Evolutionary conservation across 1,284 basidiomycete genomes (phyloP).

Genomic region (Pseudozyma pruni): DNA sequence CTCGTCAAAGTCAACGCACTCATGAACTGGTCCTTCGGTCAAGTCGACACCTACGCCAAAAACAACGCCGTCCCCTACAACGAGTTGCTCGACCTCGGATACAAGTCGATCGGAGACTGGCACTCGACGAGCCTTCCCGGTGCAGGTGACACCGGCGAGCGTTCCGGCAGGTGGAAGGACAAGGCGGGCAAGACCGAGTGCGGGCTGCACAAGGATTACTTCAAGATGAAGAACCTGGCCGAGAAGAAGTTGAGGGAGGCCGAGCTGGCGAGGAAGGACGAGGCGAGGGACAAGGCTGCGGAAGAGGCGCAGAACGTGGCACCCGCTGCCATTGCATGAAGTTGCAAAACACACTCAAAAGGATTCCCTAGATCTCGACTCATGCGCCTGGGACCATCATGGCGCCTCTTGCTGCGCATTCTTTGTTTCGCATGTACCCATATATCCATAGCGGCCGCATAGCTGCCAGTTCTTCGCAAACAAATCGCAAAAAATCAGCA

Average conservation of each 20-base stretch:
- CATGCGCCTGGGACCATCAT: neutral
- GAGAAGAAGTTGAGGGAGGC: slow-evolving; percentile 63
- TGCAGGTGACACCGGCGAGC: slow-evolving; percentile 74
- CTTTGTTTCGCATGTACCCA: slow-evolving; percentile 30
- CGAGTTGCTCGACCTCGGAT: slow-evolving; percentile 86
- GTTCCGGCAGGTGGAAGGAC: slow-evolving; percentile 90
- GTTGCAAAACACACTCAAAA: slow-evolving; percentile 2
- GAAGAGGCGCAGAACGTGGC: slow-evolving; percentile 3
- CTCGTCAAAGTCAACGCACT: slow-evolving; percentile 95
- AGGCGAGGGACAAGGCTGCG: slow-evolving; percentile 38
- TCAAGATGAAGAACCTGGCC: slow-evolving; percentile 63
- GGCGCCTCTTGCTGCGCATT: neutral
- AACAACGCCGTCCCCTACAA: slow-evolving; percentile 88
- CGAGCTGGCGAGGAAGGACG: slow-evolving; percentile 58
- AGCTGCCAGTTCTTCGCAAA: neutral
- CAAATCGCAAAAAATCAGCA: slow-evolving; percentile 11
- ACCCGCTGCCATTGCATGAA: slow-evolving; percentile 3
- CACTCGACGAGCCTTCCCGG: slow-evolving; percentile 83
- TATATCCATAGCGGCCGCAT: slow-evolving; percentile 16
- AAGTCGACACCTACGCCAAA: slow-evolving; percentile 87
- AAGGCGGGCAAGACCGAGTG: slow-evolving; percentile 90
- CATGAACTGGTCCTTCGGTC: slow-evolving; percentile 85
- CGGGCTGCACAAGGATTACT: slow-evolving; percentile 77
- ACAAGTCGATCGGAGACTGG: slow-evolving; percentile 95
- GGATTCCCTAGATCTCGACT: neutral